Evolutionary conservation across 106 monocot species (phyloP), one percentile per base, ranked within the genome.

Genomic region (Dendrobium chrysotoxum): DNA sequence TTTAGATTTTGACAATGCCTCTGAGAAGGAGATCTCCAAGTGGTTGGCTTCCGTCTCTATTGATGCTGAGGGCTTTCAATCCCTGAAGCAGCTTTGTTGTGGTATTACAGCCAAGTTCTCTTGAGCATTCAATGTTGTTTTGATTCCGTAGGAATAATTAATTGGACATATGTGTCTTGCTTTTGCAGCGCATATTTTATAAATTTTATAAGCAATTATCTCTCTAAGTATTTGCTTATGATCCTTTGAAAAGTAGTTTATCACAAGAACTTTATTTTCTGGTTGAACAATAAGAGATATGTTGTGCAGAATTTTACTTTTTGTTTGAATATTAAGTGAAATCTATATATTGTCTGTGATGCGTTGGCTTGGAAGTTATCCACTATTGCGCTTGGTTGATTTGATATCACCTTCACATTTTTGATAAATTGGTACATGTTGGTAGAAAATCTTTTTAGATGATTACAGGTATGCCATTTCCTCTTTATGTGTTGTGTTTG

Each of bases 71-170:
- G 70, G 71, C 31, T 90, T 90, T 53, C 11, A 87, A 74, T 40
- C 71, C 50, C 81, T 90, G 79, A 90, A 87, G 79, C 75, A 87
- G 83, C 87, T 83, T 38, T 85, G 85, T 41, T 80, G 76, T 25
- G 39, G 28, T 40, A 75, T 85, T 18, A 78, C 83, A 46, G 44
- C 25, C 47, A 76, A 47, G 26, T 1, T 76, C 7, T 17, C 21
- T 20, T 74, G 38, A 74, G 70, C 25, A 20, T 61, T 61, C 61
- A 8, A 11, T 23, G 5, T 23, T 23, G 61, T 2, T 61, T 61
- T 11, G 7, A 61, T 61, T n/a, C n/a, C n/a, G 21, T 57, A 20
- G 4, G 57, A 57, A 58, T 58, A 58, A 58, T 58, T n/a, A 58
- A 58, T n/a, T 21, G 25, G 23, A 9, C 26, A 26, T 64, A 9